phyloP scores from a whole-genome alignment of 495 filamentous ascomycete genomes.

The Thozetella sp. region DNA sequence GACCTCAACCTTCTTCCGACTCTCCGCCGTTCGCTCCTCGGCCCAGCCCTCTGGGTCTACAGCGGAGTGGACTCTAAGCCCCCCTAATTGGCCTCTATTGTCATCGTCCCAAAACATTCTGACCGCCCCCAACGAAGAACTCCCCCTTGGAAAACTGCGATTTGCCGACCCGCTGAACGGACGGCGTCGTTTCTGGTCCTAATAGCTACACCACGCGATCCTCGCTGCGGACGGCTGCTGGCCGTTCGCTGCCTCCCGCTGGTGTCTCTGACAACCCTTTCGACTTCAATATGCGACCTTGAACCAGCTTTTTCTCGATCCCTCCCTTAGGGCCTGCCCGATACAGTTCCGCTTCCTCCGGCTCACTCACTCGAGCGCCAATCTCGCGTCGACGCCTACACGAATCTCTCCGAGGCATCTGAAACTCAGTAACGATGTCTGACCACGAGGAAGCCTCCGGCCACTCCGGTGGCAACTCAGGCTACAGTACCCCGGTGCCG shows the following conservation, averaged over 20 bases:
- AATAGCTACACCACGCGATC: conserved; percentile 10
- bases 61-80: conserved; percentile 96
- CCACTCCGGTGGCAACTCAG: conserved; percentile 47
- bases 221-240: conserved; percentile 33
- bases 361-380: conserved; percentile 1
- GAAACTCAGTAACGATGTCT: conserved; percentile 49
- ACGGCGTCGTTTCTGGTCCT: not conserved
- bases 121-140: conserved; percentile 4
- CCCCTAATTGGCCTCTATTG: conserved; percentile 77
- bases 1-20: conserved; percentile 74
- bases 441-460: conserved; percentile 49
- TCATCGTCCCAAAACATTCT: conserved; percentile 8
- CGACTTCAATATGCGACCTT: conserved; percentile 28
- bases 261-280: conserved; percentile 22
- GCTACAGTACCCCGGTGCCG: conserved; percentile 76
- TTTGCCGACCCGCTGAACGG: not conserved
- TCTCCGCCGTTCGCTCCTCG: conserved; percentile 90
- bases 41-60: conserved; percentile 89
- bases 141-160: too few species aligned
- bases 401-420: conserved; percentile 3
- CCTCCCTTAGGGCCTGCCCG: conserved; percentile 18
- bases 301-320: conserved; percentile 17
- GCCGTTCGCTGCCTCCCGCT: conserved; percentile 42
- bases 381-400: not conserved
- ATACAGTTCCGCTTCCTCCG: conserved; percentile 17